Evolutionary conservation across 441 rosid species (phyloP), one percentile per base, ranked within the genome.

Genomic region (Adansonia grandidieri): DNA sequence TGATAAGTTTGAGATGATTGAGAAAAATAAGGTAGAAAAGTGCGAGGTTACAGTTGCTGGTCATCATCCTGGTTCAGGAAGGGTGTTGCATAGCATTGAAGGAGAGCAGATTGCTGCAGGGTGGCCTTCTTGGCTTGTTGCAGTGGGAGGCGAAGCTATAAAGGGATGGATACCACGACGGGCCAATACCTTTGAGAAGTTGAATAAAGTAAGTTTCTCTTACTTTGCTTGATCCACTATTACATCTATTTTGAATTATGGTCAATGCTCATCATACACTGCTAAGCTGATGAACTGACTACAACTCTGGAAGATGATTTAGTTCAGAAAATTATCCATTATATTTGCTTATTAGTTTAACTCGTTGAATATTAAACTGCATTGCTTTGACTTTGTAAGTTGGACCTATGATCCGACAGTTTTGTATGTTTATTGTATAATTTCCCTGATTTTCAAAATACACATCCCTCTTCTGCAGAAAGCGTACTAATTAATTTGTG

Each of bases 61-160:
- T 80, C 84, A 81, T 80, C 88, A 81, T 79, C 89, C 88, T 0
- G 78, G 83, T 50, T 61, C 77, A 9, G 87, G 84, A 40, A 82
- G 81, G 64, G 80, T 87, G 69, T 81, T 85, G 2, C 91, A 85
- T 69, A 79, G 79, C 10, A 62, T 54, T 60, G 94, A 88, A 76
- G 82, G 83, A 10, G 95, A 89, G 89, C 95, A 82, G 80, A 87
- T 90, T 79, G 91, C 91, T 0, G 97, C 92, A 8, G 97, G 94
- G 28, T 96, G 99, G 99, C 99, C 99, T 6, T 50, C 85, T 74
- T 93, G 99, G 99, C 92, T 96, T 24, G 87, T 88, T 53, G 82
- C 93, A 0, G 95, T 85, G 40, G 96, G 97, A 13, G 89, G 93
- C 44, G 97, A 92, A 72, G 94, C 99, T 56, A 78, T 96, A 81